A percentile compares a stretch with the other conserved stretches of the same genome.
Conservation (phyloP, 2,329 filamentous ascomycete species). For the Diaporthe ilicicola region DNA sequence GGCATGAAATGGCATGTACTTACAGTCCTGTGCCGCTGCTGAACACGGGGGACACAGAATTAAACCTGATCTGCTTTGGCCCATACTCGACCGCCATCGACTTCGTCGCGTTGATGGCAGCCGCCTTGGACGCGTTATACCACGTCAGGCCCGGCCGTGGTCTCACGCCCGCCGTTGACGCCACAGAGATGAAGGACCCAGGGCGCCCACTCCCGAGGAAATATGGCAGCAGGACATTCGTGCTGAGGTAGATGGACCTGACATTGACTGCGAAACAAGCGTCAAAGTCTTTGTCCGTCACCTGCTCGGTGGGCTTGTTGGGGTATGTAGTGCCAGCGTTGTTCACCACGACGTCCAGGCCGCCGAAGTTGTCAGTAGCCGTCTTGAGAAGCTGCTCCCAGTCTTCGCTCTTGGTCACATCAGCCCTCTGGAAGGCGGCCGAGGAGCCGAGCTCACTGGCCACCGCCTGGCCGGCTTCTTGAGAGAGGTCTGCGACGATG, state of each 20-base stretch:
- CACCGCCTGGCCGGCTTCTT: constrained; percentile 52
- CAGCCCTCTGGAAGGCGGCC: constrained; percentile 48
- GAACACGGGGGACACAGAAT: constrained; percentile 74
- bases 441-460: constrained; percentile 52
- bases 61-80: constrained; percentile 75
- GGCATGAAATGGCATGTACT: constrained; percentile 30
- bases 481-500: constrained; percentile 57
- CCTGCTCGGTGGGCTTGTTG: constrained; percentile 70
- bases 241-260: constrained; percentile 70
- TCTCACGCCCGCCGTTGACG: constrained; percentile 68
- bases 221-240: constrained; percentile 67
- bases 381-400: constrained; percentile 60
- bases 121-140: constrained; percentile 76
- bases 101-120: constrained; percentile 67
- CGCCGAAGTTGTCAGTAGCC: constrained; percentile 55
- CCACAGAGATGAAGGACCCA: constrained; percentile 71
- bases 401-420: constrained; percentile 61
- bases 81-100: constrained; percentile 77
- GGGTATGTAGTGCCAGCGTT: constrained; percentile 67
- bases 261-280: constrained; percentile 74
- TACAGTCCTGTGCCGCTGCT: constrained; percentile 68
- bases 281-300: constrained; percentile 73
- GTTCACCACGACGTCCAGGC: constrained; percentile 67
- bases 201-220: constrained; percentile 65
- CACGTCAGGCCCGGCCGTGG: constrained; percentile 71